A percentile compares a stretch with the other conserved stretches of the same genome.
Evolutionary conservation across 768 basidiomycete genomes (phyloP).

Genomic region (Leccinum subtestaceum): DNA sequence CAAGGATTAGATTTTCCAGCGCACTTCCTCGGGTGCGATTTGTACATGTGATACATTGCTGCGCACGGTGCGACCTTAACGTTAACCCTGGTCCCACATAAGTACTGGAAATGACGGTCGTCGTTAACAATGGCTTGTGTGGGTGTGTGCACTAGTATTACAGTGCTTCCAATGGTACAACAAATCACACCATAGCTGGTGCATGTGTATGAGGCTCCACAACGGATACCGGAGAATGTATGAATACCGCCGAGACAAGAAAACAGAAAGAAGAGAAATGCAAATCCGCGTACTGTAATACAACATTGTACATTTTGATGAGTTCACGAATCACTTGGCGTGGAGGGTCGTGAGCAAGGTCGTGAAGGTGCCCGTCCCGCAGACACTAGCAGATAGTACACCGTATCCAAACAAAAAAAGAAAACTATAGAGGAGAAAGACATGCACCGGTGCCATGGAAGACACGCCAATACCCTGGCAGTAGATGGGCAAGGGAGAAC

Average conservation of each 20-base stretch:
- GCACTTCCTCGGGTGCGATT: not conserved
- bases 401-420: not conserved
- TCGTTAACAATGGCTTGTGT: not conserved
- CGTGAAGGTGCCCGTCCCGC: slow-evolving; percentile 1
- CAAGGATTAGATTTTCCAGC: not conserved
- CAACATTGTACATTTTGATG: slow-evolving; percentile 1
- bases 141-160: not conserved
- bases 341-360: not conserved
- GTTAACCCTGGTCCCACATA: not conserved
- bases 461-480: slow-evolving; percentile 32
- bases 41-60: not conserved
- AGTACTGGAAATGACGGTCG: not conserved
- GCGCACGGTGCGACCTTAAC: not conserved
- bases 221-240: not conserved
- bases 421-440: slow-evolving; percentile 4
- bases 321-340: not conserved
- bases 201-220: not conserved
- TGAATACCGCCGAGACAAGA: too few species aligned
- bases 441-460: slow-evolving; percentile 18
- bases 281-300: slow-evolving; percentile 1
- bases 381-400: slow-evolving; percentile 11
- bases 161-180: not conserved
- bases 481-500: slow-evolving; percentile 32
- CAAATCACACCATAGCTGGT: not conserved
- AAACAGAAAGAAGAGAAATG: not conserved